Evolutionary conservation across 495 filamentous ascomycete genomes (phyloP), one percentile per base, ranked within the genome.

Genomic region (Aspergillus carlsbadensis): DNA sequence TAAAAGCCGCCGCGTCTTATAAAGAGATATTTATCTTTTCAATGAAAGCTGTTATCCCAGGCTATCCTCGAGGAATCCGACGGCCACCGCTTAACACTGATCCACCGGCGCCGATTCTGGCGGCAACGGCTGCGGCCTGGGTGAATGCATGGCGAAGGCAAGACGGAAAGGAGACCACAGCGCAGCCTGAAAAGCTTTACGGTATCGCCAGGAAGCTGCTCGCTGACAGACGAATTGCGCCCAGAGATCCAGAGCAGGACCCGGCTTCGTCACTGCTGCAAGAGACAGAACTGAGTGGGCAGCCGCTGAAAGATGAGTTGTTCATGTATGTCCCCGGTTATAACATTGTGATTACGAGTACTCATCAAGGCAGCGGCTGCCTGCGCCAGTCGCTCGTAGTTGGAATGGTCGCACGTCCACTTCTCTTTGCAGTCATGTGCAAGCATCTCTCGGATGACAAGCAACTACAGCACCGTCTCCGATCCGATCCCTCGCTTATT

Each of bases 321-420:
- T 36, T 50, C n/a, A 36, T 50, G 46, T 50, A 50, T 7, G 26
- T 43, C 7, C 8, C 11, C 10, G 40, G n/a, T n/a, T 18, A 11
- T 6, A 5, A 17, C 15, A n/a, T 10, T 20, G 10, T 21, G 5
- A 15, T 43, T 43, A 18, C 10, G 10, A 24, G 14, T 14, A 24
- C 26, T 35, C 17, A 49, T 10, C 10, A 18, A 35, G 17, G 5
- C 15, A 49, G 46, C 13, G 46, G 46, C 46, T 10, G 13, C 15
- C 46, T 50, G 29, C 46, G 46, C 26, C 46, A 50, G 22, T 50
- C 46, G n/a, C 46, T 50, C 31, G 46, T 50, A 5, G 46, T 50
- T n/a, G 46, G 46, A 15, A 50, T 50, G 46, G 46, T 50, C 7
- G 46, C 46, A 8, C 46, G 29, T 17, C 46, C 47, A 3, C 33